A percentile compares a stretch with the other conserved stretches of the same genome.
These are phyloP conservation scores for Aspergillus vadensis DNA, from an alignment of 2,329 filamentous ascomycete species.

Conservation along the genomic window DNA sequence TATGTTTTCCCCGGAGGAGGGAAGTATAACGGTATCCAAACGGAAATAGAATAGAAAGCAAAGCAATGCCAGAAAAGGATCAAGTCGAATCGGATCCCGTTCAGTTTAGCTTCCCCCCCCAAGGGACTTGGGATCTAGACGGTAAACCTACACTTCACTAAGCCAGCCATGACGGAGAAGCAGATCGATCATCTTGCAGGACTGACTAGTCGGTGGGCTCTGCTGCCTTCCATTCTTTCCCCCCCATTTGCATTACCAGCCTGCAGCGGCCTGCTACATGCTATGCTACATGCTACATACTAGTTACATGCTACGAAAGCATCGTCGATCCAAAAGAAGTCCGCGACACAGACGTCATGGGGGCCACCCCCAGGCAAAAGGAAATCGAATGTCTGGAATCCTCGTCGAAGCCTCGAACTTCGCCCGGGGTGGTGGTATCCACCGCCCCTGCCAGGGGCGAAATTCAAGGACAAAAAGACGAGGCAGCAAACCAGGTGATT, in stretches of 20 bases:
- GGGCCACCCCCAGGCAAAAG: not conserved
- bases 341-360: constrained; percentile 5
- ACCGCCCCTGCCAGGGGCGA: constrained; percentile 20
- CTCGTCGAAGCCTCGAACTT: constrained; percentile 11
- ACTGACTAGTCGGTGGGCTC: constrained; percentile 2
- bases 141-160: too few relatives aligned
- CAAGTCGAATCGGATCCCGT: constrained; percentile 8
- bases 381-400: constrained; percentile 13
- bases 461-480: constrained; percentile 16
- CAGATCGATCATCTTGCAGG: constrained; percentile 23
- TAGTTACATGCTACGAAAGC: constrained; percentile 1
- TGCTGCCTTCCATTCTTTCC: not conserved
- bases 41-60: constrained; percentile 9
- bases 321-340: constrained; percentile 2
- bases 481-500: constrained; percentile 26
- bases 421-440: constrained; percentile 1
- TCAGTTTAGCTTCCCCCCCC: constrained; percentile 16
- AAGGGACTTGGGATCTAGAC: constrained; percentile 6
- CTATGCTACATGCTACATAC: not conserved
- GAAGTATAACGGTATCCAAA: constrained; percentile 15
- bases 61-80: constrained; percentile 6
- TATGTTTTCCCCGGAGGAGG: constrained; percentile 15
- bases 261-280: not conserved
- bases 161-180: not conserved
- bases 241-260: not conserved